Conservation (phyloP, 176 grass and related monocot species). For the Otatea glauca region DNA sequence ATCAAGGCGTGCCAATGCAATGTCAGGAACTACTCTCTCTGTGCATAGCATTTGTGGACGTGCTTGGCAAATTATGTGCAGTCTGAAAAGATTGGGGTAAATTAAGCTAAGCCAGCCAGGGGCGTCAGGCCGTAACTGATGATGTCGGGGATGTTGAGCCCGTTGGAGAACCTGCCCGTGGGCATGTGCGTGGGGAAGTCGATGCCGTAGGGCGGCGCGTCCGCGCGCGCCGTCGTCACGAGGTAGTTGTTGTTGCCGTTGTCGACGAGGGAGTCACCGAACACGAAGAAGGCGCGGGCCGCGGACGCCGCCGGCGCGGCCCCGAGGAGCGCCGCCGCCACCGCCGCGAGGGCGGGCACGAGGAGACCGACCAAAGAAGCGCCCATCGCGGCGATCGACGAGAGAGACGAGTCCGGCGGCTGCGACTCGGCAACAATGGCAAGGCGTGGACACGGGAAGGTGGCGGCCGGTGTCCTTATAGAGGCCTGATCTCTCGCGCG, state of each 20-base stretch:
- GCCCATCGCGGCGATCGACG: constrained; percentile 20
- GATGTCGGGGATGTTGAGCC: constrained; percentile 78
- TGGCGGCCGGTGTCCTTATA: not conserved
- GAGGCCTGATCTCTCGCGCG: not conserved
- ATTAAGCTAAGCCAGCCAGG: not conserved
- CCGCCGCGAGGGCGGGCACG: not conserved
- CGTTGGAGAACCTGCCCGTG: constrained; percentile 83
- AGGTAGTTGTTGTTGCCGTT: constrained; percentile 87
- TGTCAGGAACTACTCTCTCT: not conserved
- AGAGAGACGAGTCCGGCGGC: too few relatives aligned
- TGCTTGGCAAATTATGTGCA: not conserved
- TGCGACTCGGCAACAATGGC: not conserved
- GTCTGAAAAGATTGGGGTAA: not conserved
- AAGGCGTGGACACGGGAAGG: not conserved
- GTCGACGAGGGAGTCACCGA: constrained; percentile 84
- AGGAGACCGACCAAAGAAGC: not conserved
- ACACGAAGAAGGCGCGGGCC: constrained; percentile 69
- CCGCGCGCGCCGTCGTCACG: constrained; percentile 65
- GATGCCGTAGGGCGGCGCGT: constrained; percentile 78
- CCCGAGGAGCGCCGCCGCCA: not conserved
- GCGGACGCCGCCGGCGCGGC: not conserved
- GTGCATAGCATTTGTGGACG: not conserved
- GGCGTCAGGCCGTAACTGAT: constrained; percentile 42
- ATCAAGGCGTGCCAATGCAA: not conserved
- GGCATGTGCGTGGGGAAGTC: constrained; percentile 69